phyloP scores from a whole-genome alignment of 2,329 filamentous ascomycete genomes.

The Blastomyces gilchristii region DNA sequence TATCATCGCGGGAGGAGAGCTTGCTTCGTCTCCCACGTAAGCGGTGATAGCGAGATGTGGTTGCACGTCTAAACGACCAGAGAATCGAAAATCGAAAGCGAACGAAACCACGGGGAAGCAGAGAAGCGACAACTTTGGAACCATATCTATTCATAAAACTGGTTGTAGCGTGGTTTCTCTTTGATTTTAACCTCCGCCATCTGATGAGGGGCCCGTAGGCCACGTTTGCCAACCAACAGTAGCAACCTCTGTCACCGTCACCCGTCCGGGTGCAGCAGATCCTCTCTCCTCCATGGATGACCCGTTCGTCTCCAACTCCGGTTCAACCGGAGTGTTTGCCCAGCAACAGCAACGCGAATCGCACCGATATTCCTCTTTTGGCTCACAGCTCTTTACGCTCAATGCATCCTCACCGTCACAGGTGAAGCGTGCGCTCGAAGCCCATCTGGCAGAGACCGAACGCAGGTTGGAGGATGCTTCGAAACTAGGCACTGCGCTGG shows the following conservation, averaged over 20 bases:
- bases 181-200: no score
- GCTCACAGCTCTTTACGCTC: slow-evolving; percentile 66
- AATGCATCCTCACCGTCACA: slow-evolving; percentile 77
- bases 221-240: slow-evolving; percentile 5
- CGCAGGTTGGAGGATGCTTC: slow-evolving; percentile 84
- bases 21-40: neutral
- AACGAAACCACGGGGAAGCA: slow-evolving; percentile 6
- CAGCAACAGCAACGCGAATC: slow-evolving; percentile 28
- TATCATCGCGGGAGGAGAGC: neutral
- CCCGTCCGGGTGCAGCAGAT: neutral
- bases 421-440: slow-evolving; percentile 77
- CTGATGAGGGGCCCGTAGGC: neutral
- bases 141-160: neutral
- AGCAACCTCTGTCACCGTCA: neutral
- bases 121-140: neutral
- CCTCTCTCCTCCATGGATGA: slow-evolving; percentile 36
- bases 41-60: neutral
- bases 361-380: slow-evolving; percentile 73
- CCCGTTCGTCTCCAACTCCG: slow-evolving; percentile 47
- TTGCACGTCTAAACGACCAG: slow-evolving; percentile 3
- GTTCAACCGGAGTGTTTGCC: slow-evolving; percentile 13
- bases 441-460: slow-evolving; percentile 86
- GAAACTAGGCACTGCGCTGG: slow-evolving; percentile 73
- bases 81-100: neutral
- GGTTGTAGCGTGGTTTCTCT: no score